Base-by-base conservation (phyloP, 139 green algal species). In the Coelastrella sp. region DNA sequence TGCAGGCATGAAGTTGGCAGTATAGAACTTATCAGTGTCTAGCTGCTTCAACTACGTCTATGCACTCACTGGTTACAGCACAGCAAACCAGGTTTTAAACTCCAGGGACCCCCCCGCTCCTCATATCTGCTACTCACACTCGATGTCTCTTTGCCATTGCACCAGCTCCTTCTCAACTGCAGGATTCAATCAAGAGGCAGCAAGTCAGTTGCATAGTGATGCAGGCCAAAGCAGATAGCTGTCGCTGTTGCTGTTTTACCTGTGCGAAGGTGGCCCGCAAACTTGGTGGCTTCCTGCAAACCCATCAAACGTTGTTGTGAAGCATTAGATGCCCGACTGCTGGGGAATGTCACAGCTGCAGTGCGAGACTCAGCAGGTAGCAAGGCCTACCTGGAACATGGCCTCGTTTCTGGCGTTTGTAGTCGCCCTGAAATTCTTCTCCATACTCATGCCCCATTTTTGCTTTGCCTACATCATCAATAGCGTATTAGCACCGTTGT, bases 141-240 rank as follows among this genome's bases (percentile, higher is more conserved):
- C 94, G 3, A 95, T 91, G 35, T 93, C 89, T 45, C 91, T 93
- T 66, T 96, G 93, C 67, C 96, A 84, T 17, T 69, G 83, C 2
- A 87, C 86, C 30, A 98, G 91, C 77, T 98, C 94, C 80, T 94
- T 95, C 91, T 98, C 94, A 35, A 96, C 90, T 8, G 87, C 77
- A 50, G 17, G 17, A 64, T 9, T 27, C 27, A 5, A 64, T n/a
- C n/a, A n/a, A n/a, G n/a, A n/a, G n/a, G n/a, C n/a, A n/a, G n/a
- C n/a, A n/a, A n/a, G n/a, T n/a, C n/a, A n/a, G n/a, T n/a, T n/a
- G n/a, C n/a, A n/a, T n/a, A n/a, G n/a, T n/a, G n/a, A n/a, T n/a
- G n/a, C n/a, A n/a, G n/a, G n/a, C n/a, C n/a, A n/a, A n/a, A n/a
- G n/a, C n/a, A n/a, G n/a, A n/a, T n/a, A n/a, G n/a, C n/a, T n/a